Evolutionary conservation across 768 basidiomycete genomes (phyloP).

Genomic region (Phlebiopsis gigantea): DNA sequence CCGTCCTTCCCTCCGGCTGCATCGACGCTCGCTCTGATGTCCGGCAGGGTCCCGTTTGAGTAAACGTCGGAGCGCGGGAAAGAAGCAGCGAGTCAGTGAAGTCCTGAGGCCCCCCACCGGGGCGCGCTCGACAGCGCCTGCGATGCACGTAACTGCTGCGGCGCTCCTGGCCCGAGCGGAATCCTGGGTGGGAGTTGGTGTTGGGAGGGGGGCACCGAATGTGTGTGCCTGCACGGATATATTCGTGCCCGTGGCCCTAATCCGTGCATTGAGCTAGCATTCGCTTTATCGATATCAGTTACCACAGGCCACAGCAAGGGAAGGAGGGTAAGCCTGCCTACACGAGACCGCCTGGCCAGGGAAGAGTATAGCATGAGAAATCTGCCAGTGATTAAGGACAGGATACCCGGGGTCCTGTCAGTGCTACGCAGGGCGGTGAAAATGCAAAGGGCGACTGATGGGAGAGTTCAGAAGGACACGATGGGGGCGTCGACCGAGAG

Average conservation of each 20-base stretch:
- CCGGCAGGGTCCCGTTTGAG: neutral
- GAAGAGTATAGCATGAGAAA: neutral
- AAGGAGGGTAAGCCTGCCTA: neutral
- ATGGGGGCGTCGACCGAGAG: neutral
- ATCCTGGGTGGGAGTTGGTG: too few relatives aligned
- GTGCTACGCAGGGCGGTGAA: neutral
- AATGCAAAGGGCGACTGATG: neutral
- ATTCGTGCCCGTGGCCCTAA: neutral
- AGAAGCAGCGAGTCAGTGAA: neutral
- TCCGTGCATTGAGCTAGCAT: neutral
- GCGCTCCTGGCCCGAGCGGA: neutral
- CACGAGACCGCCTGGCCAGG: neutral
- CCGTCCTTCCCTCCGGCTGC: too few relatives aligned
- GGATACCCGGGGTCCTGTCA: neutral
- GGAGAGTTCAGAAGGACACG: neutral
- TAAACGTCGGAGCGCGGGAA: neutral
- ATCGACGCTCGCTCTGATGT: neutral
- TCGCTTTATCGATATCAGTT: neutral
- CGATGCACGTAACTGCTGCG: neutral
- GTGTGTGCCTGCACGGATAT: neutral
- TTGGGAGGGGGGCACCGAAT: too few relatives aligned
- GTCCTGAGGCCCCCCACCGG: neutral
- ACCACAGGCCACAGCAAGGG: neutral
- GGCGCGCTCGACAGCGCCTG: neutral
- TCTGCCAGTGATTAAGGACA: neutral